A percentile compares a stretch with the other conserved stretches of the same genome.
phyloP scores from a whole-genome alignment of 106 monocot species.

The Posidonia australis region DNA sequence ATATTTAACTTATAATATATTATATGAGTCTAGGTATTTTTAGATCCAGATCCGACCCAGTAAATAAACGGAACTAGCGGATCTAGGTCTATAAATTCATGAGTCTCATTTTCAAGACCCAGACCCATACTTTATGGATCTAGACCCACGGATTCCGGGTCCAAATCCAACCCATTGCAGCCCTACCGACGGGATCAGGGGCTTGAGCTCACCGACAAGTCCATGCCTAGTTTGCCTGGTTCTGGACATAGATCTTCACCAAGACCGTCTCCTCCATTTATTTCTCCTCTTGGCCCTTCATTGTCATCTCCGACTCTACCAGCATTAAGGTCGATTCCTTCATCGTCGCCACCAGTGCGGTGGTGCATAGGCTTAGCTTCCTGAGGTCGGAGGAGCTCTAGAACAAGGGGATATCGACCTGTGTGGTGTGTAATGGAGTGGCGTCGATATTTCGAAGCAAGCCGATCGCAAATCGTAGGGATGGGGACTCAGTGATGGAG shows the following conservation, averaged over 20 bases:
- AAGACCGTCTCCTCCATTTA: constrained; percentile 71
- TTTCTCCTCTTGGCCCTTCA: constrained; percentile 54
- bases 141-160: too few relatives aligned
- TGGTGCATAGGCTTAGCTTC: constrained; percentile 71
- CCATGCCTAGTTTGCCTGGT: constrained; percentile 46
- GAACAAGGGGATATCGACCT: constrained; percentile 86
- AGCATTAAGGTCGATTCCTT: constrained; percentile 59
- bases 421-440: constrained; percentile 91
- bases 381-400: constrained; percentile 49
- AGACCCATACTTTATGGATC: too few relatives aligned
- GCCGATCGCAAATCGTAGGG: constrained; percentile 78
- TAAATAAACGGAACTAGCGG: too few relatives aligned
- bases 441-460: constrained; percentile 75
- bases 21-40: too few relatives aligned
- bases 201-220: constrained; percentile 64
- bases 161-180: too few relatives aligned
- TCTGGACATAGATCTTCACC: constrained; percentile 59
- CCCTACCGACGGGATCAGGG: constrained; percentile 75
- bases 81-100: too few relatives aligned
- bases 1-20: too few relatives aligned
- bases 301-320: constrained; percentile 36
- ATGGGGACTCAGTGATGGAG: constrained; percentile 95
- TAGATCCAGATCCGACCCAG: too few relatives aligned
- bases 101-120: too few relatives aligned
- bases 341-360: constrained; percentile 82